A percentile compares a stretch with the other conserved stretches of the same genome.
These are phyloP conservation scores for Citrus glauca DNA, from an alignment of 345 rosid genomes.

Conservation along the genomic window DNA sequence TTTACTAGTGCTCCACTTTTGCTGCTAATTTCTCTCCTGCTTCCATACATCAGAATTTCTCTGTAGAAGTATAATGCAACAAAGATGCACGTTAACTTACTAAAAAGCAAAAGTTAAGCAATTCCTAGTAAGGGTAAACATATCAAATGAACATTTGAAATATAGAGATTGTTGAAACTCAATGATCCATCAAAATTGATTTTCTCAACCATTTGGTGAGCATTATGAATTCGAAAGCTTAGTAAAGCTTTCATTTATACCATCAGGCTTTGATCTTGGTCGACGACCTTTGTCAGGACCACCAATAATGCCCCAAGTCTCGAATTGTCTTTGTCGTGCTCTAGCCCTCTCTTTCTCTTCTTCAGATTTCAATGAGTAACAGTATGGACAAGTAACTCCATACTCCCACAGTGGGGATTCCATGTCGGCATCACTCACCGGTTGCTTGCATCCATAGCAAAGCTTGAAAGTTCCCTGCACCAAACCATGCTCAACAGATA, in stretches of 20 bases:
- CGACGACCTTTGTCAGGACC: slow-evolving; percentile 90
- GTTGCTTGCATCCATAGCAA: slow-evolving; percentile 95
- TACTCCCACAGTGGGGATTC: slow-evolving; percentile 73
- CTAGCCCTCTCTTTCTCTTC: slow-evolving; percentile 96
- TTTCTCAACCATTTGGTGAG: neutral
- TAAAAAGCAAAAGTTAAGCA: no score
- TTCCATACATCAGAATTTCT: neutral
- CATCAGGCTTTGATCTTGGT: slow-evolving; percentile 31
- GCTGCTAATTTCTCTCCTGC: neutral
- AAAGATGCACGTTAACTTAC: neutral
- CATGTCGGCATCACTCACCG: slow-evolving; percentile 90
- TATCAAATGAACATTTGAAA: neutral
- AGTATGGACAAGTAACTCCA: slow-evolving; percentile 85
- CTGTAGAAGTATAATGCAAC: neutral
- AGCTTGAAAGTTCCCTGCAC: slow-evolving; percentile 76
- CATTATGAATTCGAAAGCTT: slow-evolving; percentile 29
- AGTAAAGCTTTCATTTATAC: slow-evolving; percentile 10
- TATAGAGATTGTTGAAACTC: neutral
- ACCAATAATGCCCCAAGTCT: slow-evolving; percentile 81
- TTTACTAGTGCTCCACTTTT: neutral
- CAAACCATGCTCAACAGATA: slow-evolving; percentile 82
- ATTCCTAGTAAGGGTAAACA: neutral
- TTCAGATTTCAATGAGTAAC: slow-evolving; percentile 61
- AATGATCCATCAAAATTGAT: neutral
- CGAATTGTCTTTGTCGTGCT: slow-evolving; percentile 85